Percentiles rank a stretch among this genome's conserved stretches.
Conservation (phyloP, 352 stramenopile species). For the Phytophthora sansomeana region DNA sequence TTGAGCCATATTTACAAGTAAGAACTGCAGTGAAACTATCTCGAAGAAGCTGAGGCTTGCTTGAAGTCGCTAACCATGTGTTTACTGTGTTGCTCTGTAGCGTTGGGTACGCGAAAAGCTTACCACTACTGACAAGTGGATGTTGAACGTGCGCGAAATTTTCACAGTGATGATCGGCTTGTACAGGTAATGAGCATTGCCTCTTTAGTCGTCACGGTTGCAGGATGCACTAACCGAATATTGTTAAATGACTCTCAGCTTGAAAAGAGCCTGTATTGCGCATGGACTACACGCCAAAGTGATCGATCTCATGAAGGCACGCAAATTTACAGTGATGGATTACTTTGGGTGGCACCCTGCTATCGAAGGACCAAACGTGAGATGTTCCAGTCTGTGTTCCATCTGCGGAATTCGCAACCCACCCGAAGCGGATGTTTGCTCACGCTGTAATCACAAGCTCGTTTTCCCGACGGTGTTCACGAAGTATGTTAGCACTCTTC, state of each 20-base stretch:
- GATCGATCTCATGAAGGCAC: constrained; percentile 59
- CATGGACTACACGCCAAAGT: constrained; percentile 64
- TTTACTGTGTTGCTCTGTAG: constrained; percentile 29
- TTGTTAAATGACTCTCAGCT: constrained; percentile 32
- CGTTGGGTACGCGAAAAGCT: constrained; percentile 86
- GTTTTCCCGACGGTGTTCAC: constrained; percentile 80
- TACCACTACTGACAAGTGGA: constrained; percentile 42
- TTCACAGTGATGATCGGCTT: constrained; percentile 84
- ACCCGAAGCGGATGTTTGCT: constrained; percentile 64
- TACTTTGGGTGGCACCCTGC: constrained; percentile 84
- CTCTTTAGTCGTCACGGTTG: neutral
- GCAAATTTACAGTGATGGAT: constrained; percentile 77
- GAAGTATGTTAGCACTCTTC: constrained; percentile 76
- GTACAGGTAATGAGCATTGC: constrained; percentile 56
- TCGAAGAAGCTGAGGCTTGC: neutral
- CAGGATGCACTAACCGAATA: neutral
- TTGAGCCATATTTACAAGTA: constrained; percentile 78
- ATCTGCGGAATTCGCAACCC: constrained; percentile 80
- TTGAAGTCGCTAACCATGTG: constrained; percentile 6
- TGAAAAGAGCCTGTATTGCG: constrained; percentile 70
- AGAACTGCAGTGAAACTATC: neutral
- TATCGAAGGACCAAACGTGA: constrained; percentile 75
- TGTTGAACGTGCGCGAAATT: constrained; percentile 72
- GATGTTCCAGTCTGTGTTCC: constrained; percentile 77
- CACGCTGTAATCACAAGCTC: constrained; percentile 63